phyloP scores from a whole-genome alignment of 441 rosid species.

The Metrosideros polymorpha region DNA sequence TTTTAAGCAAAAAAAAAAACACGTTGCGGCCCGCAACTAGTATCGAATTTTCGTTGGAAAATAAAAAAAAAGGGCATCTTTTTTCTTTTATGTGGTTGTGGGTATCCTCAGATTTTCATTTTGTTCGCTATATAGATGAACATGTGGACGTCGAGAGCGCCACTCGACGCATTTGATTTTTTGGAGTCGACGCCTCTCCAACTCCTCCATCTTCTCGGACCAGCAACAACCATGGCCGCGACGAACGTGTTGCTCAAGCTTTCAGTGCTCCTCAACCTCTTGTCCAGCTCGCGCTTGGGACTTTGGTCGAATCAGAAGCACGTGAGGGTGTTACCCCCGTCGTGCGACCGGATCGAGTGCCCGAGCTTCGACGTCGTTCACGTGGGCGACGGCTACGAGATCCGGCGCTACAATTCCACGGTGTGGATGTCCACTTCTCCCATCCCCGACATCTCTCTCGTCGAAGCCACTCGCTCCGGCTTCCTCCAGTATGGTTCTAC shows the following conservation, averaged over 20 bases:
- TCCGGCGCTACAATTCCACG: constrained; percentile 53
- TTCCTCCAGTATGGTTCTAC: constrained; percentile 43
- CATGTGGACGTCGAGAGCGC: neutral
- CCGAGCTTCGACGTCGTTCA: constrained; percentile 47
- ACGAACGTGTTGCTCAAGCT: constrained; percentile 23
- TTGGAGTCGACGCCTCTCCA: neutral
- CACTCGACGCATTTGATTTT: neutral
- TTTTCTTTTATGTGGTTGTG: neutral
- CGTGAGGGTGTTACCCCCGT: constrained; percentile 32
- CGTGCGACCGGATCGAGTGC: constrained; percentile 80
- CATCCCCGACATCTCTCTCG: constrained; percentile 71
- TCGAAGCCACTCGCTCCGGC: constrained; percentile 59
- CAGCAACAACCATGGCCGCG: constrained; percentile 24
- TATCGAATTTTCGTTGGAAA: neutral
- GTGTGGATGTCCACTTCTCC: constrained; percentile 70
- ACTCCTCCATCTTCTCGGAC: neutral
- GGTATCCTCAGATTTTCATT: neutral
- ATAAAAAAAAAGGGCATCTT: neutral
- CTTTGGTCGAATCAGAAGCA: neutral
- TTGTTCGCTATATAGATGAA: neutral
- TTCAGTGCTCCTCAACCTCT: constrained; percentile 44
- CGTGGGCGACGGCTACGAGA: constrained; percentile 52
- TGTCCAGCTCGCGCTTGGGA: constrained; percentile 21
- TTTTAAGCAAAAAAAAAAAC: neutral
- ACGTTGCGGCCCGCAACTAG: neutral